These are phyloP conservation scores for Coemansia sp. DNA, from an alignment of 192 early-diverging fungal genomes.

Conservation along the genomic window DNA sequence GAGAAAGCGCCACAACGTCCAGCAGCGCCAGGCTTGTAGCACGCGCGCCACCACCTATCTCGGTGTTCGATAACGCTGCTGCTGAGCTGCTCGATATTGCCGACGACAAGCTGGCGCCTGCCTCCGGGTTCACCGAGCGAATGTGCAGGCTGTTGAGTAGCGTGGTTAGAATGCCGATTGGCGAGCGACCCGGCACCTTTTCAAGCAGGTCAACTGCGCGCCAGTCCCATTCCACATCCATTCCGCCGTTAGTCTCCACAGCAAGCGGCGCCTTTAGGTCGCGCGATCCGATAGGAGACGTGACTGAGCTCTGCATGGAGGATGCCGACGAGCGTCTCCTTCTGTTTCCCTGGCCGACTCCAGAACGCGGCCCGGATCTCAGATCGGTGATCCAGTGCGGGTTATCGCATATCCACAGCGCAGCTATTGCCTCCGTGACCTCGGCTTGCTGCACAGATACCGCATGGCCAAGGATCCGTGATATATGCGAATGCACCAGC, in stretches of 20 bases:
- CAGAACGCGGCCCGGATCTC: conserved; percentile 6
- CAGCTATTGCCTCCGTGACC: conserved; percentile 34
- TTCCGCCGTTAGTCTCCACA: conserved; percentile 11
- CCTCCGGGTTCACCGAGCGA: conserved; percentile 14
- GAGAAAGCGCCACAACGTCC: conserved; percentile 28
- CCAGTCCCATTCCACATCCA: conserved; percentile 47
- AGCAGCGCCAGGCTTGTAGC: conserved; percentile 13
- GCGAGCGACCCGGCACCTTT: conserved; percentile 30
- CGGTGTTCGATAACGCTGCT: neutral
- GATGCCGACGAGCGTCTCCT: conserved; percentile 32
- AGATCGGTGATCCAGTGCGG: conserved; percentile 40
- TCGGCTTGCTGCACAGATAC: conserved; percentile 23
- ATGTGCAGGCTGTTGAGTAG: conserved; percentile 36
- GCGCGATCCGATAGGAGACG: conserved; percentile 3
- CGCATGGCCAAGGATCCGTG: conserved; percentile 33
- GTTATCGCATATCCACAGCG: conserved; percentile 43
- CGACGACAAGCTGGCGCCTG: conserved; percentile 1
- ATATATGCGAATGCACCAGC: conserved; percentile 24
- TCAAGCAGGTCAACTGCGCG: conserved; percentile 38
- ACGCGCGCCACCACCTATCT: neutral
- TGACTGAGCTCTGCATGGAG: conserved; percentile 18
- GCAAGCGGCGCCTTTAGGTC: neutral
- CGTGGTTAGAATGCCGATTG: conserved; percentile 20
- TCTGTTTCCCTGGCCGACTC: neutral
- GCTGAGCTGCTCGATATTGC: conserved; percentile 10